Base-by-base conservation (phyloP, 352 stramenopile genomes). In the Phytophthora ohioensis region DNA sequence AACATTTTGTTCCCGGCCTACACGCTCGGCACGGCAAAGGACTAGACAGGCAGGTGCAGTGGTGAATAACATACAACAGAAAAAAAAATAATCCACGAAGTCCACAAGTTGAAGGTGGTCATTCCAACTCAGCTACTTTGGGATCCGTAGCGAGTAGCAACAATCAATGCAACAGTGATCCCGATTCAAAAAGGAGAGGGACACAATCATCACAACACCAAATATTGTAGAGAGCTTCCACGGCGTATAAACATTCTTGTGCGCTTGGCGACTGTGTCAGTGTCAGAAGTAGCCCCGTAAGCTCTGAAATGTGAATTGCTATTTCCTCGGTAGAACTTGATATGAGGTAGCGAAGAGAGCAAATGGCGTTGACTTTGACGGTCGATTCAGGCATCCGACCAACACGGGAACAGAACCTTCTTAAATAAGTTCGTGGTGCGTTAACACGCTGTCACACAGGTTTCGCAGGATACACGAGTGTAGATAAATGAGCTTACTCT, bases 1-100 rank as follows among this genome's bases (percentile, higher is more conserved):
- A 99, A 98, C 72, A 97, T 99, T 76, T 78, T 98, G 27, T 98
- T 97, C 80, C 92, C 91, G 32, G 85, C 87, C 39, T 96, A 93
- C 70, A 92, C 88, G 36, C 75, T 93, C 13, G 80, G 79, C 13
- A 81, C 79, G 12, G 79, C 79, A 5, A 92, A 91, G 73, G 80
- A 90, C 61, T 90, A 67, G 27, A 21, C 41, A 10, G 6, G 10
- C 5, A 45, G 7, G 41, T 11, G 3, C 41, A 27, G 39, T 17
- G 9, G n/a, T 45, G 39, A 45, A 45, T 15, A 45, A 45, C 13
- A 17, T 13, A 45, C 39, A 45, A 2, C 39, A 45, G n/a, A 45
- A 45, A 45, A 17, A 17, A 45, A n/a, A 13, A 45, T 15, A 13
- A 45, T n/a, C 39, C 5, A 4, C 36, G 4, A 1, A 12, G 7